Evolutionary conservation across 148 eudicot genomes (phyloP), one percentile per base, ranked within the genome.

Genomic region (Vaccinium corymbosum): DNA sequence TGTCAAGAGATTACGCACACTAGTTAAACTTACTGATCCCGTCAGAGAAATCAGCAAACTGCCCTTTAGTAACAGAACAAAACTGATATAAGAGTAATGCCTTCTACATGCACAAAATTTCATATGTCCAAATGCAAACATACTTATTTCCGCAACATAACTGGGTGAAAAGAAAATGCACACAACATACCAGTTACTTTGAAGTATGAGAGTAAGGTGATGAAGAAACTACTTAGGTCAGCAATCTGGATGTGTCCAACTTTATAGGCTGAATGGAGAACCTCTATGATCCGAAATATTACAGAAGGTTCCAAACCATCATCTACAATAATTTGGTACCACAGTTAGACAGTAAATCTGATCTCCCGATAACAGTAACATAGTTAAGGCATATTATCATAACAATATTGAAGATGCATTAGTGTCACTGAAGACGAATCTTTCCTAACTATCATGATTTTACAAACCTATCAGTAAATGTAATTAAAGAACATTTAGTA

Each of bases 161-260:
- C 1, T 71, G 16, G 12, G 16, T 17, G 49, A 81, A 19, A 53
- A 53, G 82, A 35, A 66, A 71, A n/a, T 7, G 6, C 22, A 13
- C 56, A 17, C 79, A 62, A 80, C 11, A 22, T 94, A 95, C 98
- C 99, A 50, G 92, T 89, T 79, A 88, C 89, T 89, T 88, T 88
- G 85, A 89, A 90, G 84, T 89, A 89, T 27, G 98, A 91, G 56
- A 94, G 89, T 85, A 97, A 85, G 52, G 99, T 94, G 86, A 94
- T 84, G 89, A 93, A 90, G 92, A 97, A 93, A 88, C 99, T 97
- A 84, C 88, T 86, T 62, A 90, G 90, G 75, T 97, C 97, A 19
- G 90, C 94, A 88, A 89, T 87, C 87, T 88, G 89, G 79, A 93
- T 81, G 76, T 84, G 97, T 29, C 98, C 99, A 88, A 91, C 97